Percentiles rank a stretch among this genome's conserved stretches.
phyloP scores from a whole-genome alignment of 306 rosid genomes.

The Pachyrhizus erosus region DNA sequence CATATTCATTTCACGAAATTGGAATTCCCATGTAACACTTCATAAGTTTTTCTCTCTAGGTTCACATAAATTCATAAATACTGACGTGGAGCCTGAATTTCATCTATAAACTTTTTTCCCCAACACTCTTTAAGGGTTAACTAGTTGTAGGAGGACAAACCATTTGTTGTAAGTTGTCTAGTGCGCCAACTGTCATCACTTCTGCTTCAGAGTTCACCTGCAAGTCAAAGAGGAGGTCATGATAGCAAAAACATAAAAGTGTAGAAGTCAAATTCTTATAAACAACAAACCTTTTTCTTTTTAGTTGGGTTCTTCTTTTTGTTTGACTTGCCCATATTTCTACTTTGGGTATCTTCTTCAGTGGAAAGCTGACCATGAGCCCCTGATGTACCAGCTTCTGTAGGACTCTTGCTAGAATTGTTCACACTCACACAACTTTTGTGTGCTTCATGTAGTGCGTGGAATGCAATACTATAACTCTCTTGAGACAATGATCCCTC shows the following conservation, averaged over 20 bases:
- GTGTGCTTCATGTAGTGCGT: slow-evolving; percentile 74
- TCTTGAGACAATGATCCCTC: slow-evolving; percentile 93
- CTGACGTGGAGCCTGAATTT: slow-evolving; percentile 21
- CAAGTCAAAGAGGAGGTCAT: slow-evolving; percentile 47
- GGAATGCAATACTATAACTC: slow-evolving; percentile 77
- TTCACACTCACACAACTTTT: slow-evolving; percentile 70
- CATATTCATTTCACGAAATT: slow-evolving; percentile 21
- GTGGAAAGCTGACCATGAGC: slow-evolving; percentile 70
- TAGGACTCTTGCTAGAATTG: slow-evolving; percentile 68
- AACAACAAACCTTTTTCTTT: slow-evolving; percentile 84
- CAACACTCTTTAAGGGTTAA: slow-evolving; percentile 28
- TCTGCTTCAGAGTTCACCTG: slow-evolving; percentile 83
- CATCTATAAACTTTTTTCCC: background rate
- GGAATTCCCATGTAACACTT: slow-evolving; percentile 26
- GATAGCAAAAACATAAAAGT: slow-evolving; percentile 22
- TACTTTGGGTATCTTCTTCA: slow-evolving; percentile 85
- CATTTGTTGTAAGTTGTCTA: slow-evolving; percentile 95
- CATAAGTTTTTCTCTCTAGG: slow-evolving; percentile 7
- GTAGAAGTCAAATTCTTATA: slow-evolving; percentile 19
- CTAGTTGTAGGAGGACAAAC: slow-evolving; percentile 59
- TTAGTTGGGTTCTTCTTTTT: slow-evolving; percentile 88
- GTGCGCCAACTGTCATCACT: slow-evolving; percentile 78
- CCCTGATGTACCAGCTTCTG: slow-evolving; percentile 76
- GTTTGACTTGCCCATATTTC: slow-evolving; percentile 73
- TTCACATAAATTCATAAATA: slow-evolving; percentile 20